Percentiles rank a stretch among this genome's conserved stretches.
Conservation (phyloP, 202 grass and related monocot genomes). For the Panicum virgatum region DNA sequence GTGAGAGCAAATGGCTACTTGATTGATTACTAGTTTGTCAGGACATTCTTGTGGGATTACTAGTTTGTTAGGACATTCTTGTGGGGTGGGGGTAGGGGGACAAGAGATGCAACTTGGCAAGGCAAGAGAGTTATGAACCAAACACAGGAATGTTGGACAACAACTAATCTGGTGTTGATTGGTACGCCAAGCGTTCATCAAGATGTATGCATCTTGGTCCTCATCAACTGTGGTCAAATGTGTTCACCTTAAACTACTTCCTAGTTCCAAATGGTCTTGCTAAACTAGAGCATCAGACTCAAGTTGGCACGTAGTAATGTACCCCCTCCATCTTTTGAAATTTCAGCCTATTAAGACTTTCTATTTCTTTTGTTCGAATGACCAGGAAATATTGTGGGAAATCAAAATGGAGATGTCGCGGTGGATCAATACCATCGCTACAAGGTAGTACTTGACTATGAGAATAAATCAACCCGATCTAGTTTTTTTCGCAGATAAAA, state of each 20-base stretch:
- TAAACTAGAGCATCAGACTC: not conserved
- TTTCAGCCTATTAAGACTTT: not conserved
- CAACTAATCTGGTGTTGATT: not conserved
- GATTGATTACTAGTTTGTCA: not conserved
- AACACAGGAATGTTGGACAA: not conserved
- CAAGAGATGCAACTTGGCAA: not conserved
- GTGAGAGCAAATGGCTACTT: not conserved
- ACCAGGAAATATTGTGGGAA: constrained; percentile 54
- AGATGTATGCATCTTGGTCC: not conserved
- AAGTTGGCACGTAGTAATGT: not conserved
- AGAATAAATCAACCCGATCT: not conserved
- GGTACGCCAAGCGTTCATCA: not conserved
- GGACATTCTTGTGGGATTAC: not conserved
- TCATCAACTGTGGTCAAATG: not conserved
- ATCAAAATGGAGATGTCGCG: constrained; percentile 69
- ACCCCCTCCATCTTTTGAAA: not conserved
- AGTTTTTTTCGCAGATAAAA: not conserved
- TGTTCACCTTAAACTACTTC: not conserved
- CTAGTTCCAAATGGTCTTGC: not conserved
- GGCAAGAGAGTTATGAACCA: not conserved
- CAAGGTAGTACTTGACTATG: constrained; percentile 55
- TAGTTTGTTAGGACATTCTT: not conserved
- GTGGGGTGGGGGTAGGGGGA: not conserved
- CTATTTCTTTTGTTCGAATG: not conserved
- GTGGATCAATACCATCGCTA: constrained; percentile 86